These are phyloP conservation scores for Elongisporangium undulatum DNA, from an alignment of 352 stramenopile species.

Conservation along the genomic window DNA sequence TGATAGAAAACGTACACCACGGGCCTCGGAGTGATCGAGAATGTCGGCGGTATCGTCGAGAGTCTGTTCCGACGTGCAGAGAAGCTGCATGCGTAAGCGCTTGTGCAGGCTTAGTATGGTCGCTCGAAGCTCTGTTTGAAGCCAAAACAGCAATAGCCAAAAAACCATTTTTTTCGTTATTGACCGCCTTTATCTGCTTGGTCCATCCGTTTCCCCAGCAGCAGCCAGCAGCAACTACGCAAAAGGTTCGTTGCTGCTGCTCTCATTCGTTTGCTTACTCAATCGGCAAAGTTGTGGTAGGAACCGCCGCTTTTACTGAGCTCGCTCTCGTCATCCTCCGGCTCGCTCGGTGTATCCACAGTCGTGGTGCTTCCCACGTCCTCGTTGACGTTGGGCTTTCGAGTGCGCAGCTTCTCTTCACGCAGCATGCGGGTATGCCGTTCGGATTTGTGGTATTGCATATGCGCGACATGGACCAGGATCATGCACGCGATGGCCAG, in stretches of 20 bases:
- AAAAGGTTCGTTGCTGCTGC: background rate
- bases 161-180: background rate
- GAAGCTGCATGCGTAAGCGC: conserved; percentile 69
- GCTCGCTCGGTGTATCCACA: conserved; percentile 9
- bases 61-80: conserved; percentile 90
- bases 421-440: background rate
- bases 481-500: conserved; percentile 11
- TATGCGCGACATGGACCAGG: background rate
- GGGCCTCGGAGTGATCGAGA: conserved; percentile 94
- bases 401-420: background rate
- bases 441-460: background rate
- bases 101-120: background rate
- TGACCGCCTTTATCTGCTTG: background rate
- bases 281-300: conserved; percentile 25
- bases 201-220: background rate
- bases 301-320: conserved; percentile 17
- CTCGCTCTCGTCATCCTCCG: conserved; percentile 21
- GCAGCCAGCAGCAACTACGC: background rate
- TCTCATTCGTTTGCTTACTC: background rate
- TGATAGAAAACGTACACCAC: conserved; percentile 89
- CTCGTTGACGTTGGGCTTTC: conserved; percentile 15
- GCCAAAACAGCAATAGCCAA: background rate
- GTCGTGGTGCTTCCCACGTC: conserved; percentile 23
- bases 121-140: background rate
- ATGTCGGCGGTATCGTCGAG: conserved; percentile 96